These are phyloP conservation scores for Botrytis deweyae DNA, from an alignment of 2,329 filamentous ascomycete species.

Conservation along the genomic window DNA sequence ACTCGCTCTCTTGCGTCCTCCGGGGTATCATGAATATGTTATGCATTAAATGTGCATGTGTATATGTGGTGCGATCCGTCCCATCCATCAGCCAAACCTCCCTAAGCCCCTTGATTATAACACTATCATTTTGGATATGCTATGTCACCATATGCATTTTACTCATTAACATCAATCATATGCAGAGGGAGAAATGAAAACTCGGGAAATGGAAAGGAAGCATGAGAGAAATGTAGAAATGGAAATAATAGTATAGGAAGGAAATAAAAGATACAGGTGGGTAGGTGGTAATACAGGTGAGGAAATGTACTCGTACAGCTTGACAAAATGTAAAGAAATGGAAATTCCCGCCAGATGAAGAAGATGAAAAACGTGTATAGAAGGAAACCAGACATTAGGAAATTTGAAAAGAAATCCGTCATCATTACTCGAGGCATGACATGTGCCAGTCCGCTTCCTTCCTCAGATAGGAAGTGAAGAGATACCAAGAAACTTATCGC, in stretches of 20 bases:
- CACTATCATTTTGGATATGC: neutral
- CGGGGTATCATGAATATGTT: conserved; percentile 19
- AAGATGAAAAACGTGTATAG: neutral
- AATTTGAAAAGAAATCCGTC: neutral
- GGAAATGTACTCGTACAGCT: neutral
- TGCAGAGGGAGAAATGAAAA: neutral
- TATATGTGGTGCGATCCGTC: conserved; percentile 9
- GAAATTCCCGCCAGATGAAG: neutral
- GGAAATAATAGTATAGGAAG: neutral
- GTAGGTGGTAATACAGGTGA: conserved; percentile 9
- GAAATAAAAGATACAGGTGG: neutral
- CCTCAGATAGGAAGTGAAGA: neutral
- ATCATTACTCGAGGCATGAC: conserved; percentile 12
- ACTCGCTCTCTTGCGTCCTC: neutral
- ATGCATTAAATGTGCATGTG: conserved; percentile 1
- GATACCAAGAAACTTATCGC: neutral
- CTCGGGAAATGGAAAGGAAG: neutral
- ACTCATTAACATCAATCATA: conserved; percentile 16
- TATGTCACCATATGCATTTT: conserved; percentile 16
- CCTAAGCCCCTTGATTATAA: neutral
- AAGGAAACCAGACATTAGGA: neutral
- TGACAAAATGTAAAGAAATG: neutral
- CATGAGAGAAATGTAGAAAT: neutral
- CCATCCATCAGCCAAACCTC: neutral
- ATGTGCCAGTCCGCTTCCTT: conserved; percentile 3